phyloP scores from a whole-genome alignment of 2,329 filamentous ascomycete genomes.

The Ilyonectria mors-panacis region DNA sequence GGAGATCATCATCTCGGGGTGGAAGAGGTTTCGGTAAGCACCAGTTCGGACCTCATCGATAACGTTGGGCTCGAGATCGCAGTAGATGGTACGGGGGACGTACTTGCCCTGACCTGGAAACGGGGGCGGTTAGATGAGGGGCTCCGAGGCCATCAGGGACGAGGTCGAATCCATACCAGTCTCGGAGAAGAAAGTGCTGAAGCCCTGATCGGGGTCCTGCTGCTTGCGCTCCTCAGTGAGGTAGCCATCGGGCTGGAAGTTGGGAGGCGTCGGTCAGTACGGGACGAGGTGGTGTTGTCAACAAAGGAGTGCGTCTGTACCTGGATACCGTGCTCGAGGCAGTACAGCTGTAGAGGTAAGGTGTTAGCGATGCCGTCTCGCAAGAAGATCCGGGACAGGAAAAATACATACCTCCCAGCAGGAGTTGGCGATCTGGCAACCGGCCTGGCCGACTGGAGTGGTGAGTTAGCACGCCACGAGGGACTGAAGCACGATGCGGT shows the following conservation, averaged over 20 bases:
- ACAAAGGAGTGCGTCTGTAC: constrained; percentile 67
- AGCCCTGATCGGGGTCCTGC: constrained; percentile 93
- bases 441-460: constrained; percentile 94
- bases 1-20: constrained; percentile 99
- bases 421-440: constrained; percentile 99
- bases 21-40: constrained; percentile 95
- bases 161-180: constrained; percentile 76
- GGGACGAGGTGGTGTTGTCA: constrained; percentile 33
- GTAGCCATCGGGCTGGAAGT: constrained; percentile 90
- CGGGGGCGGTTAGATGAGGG: constrained; percentile 38
- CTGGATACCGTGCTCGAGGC: constrained; percentile 99
- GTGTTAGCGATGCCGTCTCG: constrained; percentile 33
- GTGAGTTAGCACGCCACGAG: constrained; percentile 65
- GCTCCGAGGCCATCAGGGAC: neutral
- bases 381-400: constrained; percentile 20
- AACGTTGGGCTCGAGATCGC: constrained; percentile 99
- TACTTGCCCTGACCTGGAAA: constrained; percentile 94
- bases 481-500: constrained; percentile 57
- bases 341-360: constrained; percentile 84
- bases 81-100: constrained; percentile 98
- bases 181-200: constrained; percentile 99
- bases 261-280: constrained; percentile 35
- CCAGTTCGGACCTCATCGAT: constrained; percentile 99
- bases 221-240: constrained; percentile 98
- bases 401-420: constrained; percentile 95